Base-by-base conservation (phyloP, 345 rosid species). In the Populus alba region DNA sequence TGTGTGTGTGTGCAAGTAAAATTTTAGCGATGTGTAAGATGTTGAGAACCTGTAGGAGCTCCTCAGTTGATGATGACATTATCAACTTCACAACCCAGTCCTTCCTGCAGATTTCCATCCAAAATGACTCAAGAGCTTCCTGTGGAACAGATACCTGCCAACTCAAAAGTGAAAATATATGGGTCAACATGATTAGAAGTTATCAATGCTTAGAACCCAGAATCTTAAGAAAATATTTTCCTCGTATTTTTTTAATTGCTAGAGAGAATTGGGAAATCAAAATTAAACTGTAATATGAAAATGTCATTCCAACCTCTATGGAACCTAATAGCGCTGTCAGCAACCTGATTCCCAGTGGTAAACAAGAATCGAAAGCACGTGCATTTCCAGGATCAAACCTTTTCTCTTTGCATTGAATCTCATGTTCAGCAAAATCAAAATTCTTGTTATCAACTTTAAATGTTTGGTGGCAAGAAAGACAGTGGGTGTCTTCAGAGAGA, bases 71-170 rank as follows among this genome's bases (percentile, higher is more conserved):
- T 71, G 93, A 88, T 73, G 91, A 84, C 62, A 68, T 77, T 61
- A 85, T 84, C 88, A 97, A 79, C 80, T 86, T 92, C 79, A 76
- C 79, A 49, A 87, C 92, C 96, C 92, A 91, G 37, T 29, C 71
- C 84, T 85, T 90, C 76, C 94, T 83, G 69, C 27, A 66, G 67
- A 81, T 88, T 66, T 87, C 97, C 20, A 81, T 88, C 98, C 99
- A 97, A 78, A 80, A 87, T 70, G 90, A 81, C 78, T 93, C 92
- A 57, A 88, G 81, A 74, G 97, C 99, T 87, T 94, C 98, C 38
- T 87, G 85, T 29, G 94, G 96, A 83, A 92, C 78, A 82, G 85
- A 86, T 29, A 79, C 95, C 99, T 97, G 88, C 75, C 73, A 75
- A 81, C 75, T 47, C 72, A 59, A 70, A 75, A 39, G 66, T 49